Evolutionary conservation across 805 yeast genomes (phyloP), one percentile per base, ranked within the genome.

Genomic region (Scheffersomyces spartinae): DNA sequence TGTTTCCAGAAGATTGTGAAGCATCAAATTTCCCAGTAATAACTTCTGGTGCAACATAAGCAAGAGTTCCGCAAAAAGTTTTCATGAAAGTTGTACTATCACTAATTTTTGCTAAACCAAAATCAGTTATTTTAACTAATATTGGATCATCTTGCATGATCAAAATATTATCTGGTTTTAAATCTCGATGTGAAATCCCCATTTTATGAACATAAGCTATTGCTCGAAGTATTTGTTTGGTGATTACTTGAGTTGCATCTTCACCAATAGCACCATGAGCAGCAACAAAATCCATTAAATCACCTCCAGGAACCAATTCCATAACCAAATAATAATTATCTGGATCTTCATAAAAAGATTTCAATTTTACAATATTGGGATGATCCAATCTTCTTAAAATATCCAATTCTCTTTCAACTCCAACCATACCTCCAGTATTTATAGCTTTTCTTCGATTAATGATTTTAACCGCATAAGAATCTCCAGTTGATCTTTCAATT

Each of bases 291-390:
- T 91, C 98, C 98, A 91, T 91, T 26, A 91, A 59, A 49, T 91
- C 99, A 14, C 98, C 99, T 9, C 96, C 96, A 2, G 93, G 77
- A 15, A 91, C 93, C 41, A 76, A 81, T 45, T 91, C 98, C 96
- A 91, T 88, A 6, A 91, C 88, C 35, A 91, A 60, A 47, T 83
- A 88, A 48, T 82, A 82, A 41, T 68, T 71, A 31, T 77, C 81
- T 4, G 62, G 55, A 45, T 88, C 96, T 45, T 86, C 95, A 45
- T 74, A 85, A 41, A 80, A 82, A 4, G 85, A 91, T 44, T 80
- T 74, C 26, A 91, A 60, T 24, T 72, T 61, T 9, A 86, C 96
- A 16, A 91, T 81, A 30, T 86, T 75, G 3, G 91, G 83, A 51
- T 88, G 95, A 39, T 82, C 67, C 25, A 91, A 53, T 38, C 75